Percentiles rank a stretch among this genome's conserved stretches.
Evolutionary conservation across 805 yeast species (phyloP).

Genomic region (Alloascoidea hylecoeti): DNA sequence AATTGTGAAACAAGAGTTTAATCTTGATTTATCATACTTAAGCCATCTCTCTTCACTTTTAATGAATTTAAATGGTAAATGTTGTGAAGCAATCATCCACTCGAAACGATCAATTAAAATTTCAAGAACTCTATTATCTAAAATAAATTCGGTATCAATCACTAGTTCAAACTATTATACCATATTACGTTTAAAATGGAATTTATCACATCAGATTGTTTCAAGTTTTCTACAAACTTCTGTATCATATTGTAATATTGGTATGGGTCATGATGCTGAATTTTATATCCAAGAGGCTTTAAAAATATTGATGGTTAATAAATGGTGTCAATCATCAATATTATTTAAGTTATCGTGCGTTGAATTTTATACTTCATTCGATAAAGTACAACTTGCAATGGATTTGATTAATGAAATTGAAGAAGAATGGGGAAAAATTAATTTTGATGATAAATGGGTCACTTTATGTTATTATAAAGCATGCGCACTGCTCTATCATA

Average conservation of each 20-base stretch:
- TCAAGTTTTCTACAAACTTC: conserved; percentile 14
- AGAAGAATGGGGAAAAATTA: background rate
- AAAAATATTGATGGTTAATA: conserved; percentile 12
- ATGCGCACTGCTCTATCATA: conserved; percentile 1
- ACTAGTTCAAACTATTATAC: background rate
- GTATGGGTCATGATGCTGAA: conserved; percentile 23
- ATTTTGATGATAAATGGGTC: background rate
- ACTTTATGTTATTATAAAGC: background rate
- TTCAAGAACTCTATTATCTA: background rate
- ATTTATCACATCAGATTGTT: conserved; percentile 11
- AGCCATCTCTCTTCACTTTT: too few relatives aligned
- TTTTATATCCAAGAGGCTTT: conserved; percentile 18
- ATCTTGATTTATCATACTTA: too few relatives aligned
- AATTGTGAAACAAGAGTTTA: too few relatives aligned
- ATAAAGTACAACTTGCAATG: conserved; percentile 5
- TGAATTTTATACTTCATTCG: conserved; percentile 8
- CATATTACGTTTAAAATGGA: conserved; percentile 10
- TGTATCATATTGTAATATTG: conserved; percentile 16
- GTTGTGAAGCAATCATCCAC: background rate
- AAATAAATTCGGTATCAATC: background rate
- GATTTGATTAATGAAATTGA: conserved; percentile 1
- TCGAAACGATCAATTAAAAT: background rate
- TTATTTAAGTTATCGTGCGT: conserved; percentile 6
- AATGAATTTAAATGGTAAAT: conserved; percentile 5
- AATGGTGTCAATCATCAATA: conserved; percentile 8